Conservation (phyloP, 108 stramenopile species). For the Pseudonitzschia multistriata region DNA sequence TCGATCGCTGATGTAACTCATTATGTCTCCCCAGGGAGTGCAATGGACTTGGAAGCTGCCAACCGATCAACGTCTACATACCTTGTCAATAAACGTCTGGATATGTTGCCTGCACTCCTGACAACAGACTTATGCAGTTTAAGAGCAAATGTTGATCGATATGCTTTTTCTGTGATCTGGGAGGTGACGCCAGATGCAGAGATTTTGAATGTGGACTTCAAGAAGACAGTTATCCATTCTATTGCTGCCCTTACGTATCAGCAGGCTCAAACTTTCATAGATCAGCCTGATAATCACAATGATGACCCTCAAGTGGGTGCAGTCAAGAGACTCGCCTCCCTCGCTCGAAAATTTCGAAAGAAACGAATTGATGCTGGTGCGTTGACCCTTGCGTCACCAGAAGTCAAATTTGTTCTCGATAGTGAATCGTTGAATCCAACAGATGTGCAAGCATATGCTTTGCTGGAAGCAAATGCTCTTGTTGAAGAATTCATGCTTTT, state of each 20-base stretch:
- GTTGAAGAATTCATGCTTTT: conserved; percentile 99
- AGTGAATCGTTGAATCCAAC: conserved; percentile 96
- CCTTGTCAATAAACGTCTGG: conserved; percentile 94
- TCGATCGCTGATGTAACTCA: conserved; percentile 99
- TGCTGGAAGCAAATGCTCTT: conserved; percentile 88
- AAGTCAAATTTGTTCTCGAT: conserved; percentile 96
- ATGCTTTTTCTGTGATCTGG: conserved; percentile 92
- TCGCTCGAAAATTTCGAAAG: conserved; percentile 86
- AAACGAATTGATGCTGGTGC: conserved; percentile 94
- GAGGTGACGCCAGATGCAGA: conserved; percentile 86
- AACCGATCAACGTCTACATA: conserved; percentile 97
- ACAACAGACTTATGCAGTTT: conserved; percentile 97
- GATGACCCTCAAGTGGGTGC: conserved; percentile 76
- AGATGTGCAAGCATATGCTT: conserved; percentile 91
- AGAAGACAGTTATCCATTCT: conserved; percentile 92
- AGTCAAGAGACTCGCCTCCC: conserved; percentile 81
- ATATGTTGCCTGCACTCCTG: conserved; percentile 95
- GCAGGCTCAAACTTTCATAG: conserved; percentile 93
- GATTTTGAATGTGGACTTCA: conserved; percentile 88
- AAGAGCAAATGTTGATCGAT: conserved; percentile 88
- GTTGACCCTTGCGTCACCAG: conserved; percentile 95
- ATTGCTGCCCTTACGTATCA: conserved; percentile 95
- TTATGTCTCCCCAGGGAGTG: conserved; percentile 89
- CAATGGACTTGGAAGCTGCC: conserved; percentile 95
- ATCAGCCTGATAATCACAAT: conserved; percentile 69